Evolutionary conservation across 2,329 filamentous ascomycete species (phyloP), one percentile per base, ranked within the genome.

Genomic region (Basipetospora chlamydospora): DNA sequence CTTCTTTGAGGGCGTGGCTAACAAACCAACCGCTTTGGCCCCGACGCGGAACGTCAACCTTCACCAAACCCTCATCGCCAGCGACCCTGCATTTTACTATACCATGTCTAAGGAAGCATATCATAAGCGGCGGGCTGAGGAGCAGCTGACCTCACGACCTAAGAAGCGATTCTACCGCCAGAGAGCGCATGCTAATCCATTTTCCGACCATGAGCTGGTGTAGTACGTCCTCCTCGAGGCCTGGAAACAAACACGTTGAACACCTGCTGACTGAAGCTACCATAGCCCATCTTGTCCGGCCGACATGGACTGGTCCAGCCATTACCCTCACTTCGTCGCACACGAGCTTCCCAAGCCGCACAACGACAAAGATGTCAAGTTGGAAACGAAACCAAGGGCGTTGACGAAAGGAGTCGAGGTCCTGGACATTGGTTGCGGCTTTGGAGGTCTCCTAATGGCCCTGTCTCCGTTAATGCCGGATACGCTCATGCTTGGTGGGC

Each of bases 341-440:
- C 53, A 64, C 22, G 26, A 34, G 17, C 13, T n/a, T 8, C 12
- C 32, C 18, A 26, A 26, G 22, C 17, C 32, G 6, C 17, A 7
- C n/a, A 12, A 32, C 17, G 11, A 28, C 8, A 7, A 28, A 28
- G 16, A 13, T 8, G 26, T 11, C 3, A 28, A 28, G 32, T 40
- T 17, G 38, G 22, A 23, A 11, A 6, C 22, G 22, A 23, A 11
- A 11, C 22, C 22, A 23, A 11, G 22, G 22, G 22, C 11, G 6
- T 34, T 20, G 35, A 40, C 15, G 28, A 12, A 31, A 31, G 28
- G 22, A 41, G 79, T 98, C 32, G 86, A 95, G 53, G 76, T 98
- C 31, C 86, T 88, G 44, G 90, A 98, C 60, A 95, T 98, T 53
- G 90, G 90, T 18, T 98, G 90, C 55, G 90, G 90, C 5, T 98